Percentiles rank a stretch among this genome's conserved stretches.
Conservation (phyloP, 495 filamentous ascomycete genomes). For the Daldinia concentrica region DNA sequence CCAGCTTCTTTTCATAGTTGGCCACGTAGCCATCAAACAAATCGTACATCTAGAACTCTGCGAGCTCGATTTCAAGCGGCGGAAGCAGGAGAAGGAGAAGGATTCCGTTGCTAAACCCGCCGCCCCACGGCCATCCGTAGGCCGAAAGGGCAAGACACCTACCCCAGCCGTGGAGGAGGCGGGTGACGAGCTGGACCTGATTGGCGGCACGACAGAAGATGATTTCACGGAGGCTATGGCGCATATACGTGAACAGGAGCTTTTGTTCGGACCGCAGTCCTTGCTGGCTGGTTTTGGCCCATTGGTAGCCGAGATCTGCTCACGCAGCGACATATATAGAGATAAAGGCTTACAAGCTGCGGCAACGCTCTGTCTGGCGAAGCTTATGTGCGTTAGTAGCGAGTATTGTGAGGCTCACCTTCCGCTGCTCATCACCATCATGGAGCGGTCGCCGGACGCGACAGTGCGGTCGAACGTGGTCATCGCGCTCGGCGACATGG, state of each 20-base stretch:
- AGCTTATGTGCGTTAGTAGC: constrained; percentile 95
- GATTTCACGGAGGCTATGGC: constrained; percentile 97
- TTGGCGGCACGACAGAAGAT: constrained; percentile 96
- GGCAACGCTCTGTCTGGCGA: constrained; percentile 95
- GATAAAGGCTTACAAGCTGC: constrained; percentile 90
- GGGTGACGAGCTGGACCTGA: constrained; percentile 91
- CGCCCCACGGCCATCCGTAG: constrained; percentile 48
- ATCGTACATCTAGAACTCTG: constrained; percentile 99
- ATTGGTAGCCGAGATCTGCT: constrained; percentile 89
- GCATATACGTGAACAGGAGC: constrained; percentile 91
- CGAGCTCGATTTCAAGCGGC: constrained; percentile 95
- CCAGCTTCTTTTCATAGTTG: constrained; percentile 93
- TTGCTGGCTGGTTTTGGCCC: constrained; percentile 90
- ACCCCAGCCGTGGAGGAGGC: constrained; percentile 57
- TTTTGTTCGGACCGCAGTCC: constrained; percentile 86
- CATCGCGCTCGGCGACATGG: constrained; percentile 97
- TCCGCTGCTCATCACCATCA: constrained; percentile 94
- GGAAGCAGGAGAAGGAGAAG: constrained; percentile 95
- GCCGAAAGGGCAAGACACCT: constrained; percentile 61
- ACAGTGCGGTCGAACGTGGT: constrained; percentile 95
- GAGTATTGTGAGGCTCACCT: constrained; percentile 96
- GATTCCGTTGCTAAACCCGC: constrained; percentile 56
- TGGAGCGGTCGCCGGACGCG: constrained; percentile 89
- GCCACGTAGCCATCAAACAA: constrained; percentile 97
- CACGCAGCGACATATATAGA: constrained; percentile 89